A percentile compares a stretch with the other conserved stretches of the same genome.
phyloP scores from a whole-genome alignment of 768 basidiomycete species.

The Naganishia onofrii region DNA sequence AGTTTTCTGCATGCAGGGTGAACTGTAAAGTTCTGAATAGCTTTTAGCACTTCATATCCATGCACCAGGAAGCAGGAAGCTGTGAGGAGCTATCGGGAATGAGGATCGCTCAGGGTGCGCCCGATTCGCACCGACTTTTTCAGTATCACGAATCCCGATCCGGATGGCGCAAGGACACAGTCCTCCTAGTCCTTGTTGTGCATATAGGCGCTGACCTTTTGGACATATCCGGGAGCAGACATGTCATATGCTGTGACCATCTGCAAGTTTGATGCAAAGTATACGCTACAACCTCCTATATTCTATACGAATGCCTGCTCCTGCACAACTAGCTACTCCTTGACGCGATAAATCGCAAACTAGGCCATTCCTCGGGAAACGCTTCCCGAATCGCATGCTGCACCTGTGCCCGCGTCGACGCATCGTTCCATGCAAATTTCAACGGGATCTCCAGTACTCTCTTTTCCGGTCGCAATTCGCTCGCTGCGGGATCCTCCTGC shows the following conservation, averaged over 20 bases:
- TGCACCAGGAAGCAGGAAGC: too few relatives aligned
- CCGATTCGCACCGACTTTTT: slow-evolving; percentile 5
- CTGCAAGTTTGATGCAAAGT: too few relatives aligned
- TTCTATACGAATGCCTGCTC: too few relatives aligned
- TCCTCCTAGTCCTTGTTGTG: too few relatives aligned
- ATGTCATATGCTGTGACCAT: too few relatives aligned
- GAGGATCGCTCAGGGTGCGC: background rate
- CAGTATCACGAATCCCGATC: slow-evolving; percentile 15
- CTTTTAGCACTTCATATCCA: background rate
- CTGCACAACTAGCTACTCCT: background rate
- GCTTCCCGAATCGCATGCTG: slow-evolving; percentile 1
- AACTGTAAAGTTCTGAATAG: background rate
- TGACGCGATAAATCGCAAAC: slow-evolving; percentile 1
- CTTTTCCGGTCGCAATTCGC: background rate
- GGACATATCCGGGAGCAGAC: too few relatives aligned
- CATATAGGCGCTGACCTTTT: too few relatives aligned
- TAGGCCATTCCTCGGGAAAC: slow-evolving; percentile 12
- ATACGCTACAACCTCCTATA: slow-evolving; percentile 1
- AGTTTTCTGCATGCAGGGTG: background rate
- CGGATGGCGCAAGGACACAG: background rate
- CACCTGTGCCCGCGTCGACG: background rate
- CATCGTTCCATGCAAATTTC: slow-evolving; percentile 15
- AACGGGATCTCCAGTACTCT: slow-evolving; percentile 13
- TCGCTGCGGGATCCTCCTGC: background rate
- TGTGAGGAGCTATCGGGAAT: background rate